Evolutionary conservation across 306 rosid genomes (phyloP), one percentile per base, ranked within the genome.

Genomic region (Biancaea sappan): DNA sequence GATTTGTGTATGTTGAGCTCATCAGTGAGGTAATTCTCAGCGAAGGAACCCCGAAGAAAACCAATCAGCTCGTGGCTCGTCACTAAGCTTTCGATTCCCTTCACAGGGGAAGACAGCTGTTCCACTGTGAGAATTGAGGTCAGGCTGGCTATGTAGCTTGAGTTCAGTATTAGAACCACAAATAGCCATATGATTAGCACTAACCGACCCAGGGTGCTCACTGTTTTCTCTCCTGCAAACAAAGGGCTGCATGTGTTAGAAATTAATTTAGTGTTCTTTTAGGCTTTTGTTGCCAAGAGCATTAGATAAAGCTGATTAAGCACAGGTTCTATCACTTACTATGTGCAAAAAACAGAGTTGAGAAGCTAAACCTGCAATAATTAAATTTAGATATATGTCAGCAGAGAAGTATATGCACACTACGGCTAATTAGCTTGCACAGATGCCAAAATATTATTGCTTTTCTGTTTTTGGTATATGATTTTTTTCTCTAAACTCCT

Each of bases 101-200:
- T 86, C 43, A 92, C 72, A 19, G 91, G 66, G 59, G 90, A 92
- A 56, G 96, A 79, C 11, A 92, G 93, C 38, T 84, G 80, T 80
- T 92, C 90, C 47, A 88, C 97, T 8, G 96, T 92, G 25, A 92
- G 90, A 72, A 92, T 92, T 25, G 97, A 92, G 47, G 96, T 92
- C 74, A 92, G 52, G 71, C 90, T 92, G 54, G 97, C 97, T 32
- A 84, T 89, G 74, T 92, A 92, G 87, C 90, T 92, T 0, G 97
- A 92, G 77, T 78, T 89, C 43, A 92, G 84, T 80, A 92, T 89
- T 40, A 92, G 88, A 52, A 92, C 90, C 37, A 89, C 94, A 73
- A 89, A 92, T 3, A 92, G 69, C 97, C 97, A 92, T 83, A 92
- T 83, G 29, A 92, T 78, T 48, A 92, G 77, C 26, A 92, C 93